Evolutionary conservation across 1,139 yeast genomes (phyloP).

Genomic region (Lodderomyces metapsilosis): DNA sequence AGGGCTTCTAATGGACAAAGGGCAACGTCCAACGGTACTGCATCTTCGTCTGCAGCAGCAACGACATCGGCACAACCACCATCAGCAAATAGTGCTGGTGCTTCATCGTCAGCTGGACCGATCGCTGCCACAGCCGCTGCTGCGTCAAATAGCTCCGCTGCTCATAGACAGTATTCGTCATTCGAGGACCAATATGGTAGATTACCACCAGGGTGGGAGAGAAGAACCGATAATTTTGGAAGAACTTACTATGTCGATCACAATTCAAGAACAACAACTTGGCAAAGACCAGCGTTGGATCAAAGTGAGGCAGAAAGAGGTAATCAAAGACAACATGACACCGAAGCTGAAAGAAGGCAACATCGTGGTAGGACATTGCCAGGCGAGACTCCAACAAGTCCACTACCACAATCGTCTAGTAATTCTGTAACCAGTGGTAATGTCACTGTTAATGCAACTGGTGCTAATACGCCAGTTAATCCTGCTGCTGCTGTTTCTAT

Average conservation of each 20-base stretch:
- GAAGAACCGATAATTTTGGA: slow-evolving; percentile 95
- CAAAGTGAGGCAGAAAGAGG: slow-evolving; percentile 69
- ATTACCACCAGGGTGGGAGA: slow-evolving; percentile 98
- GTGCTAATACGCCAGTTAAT: slow-evolving; percentile 50
- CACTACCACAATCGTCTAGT: slow-evolving; percentile 21
- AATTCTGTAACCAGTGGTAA: slow-evolving; percentile 37
- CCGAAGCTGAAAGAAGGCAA: slow-evolving; percentile 87
- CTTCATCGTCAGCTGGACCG: slow-evolving; percentile 8
- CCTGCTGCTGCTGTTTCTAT: slow-evolving; percentile 75
- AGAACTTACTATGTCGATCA: slow-evolving; percentile 98
- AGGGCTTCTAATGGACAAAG: slow-evolving; percentile 1
- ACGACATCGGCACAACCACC: slow-evolving; percentile 9
- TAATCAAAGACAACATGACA: slow-evolving; percentile 55
- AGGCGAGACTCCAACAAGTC: slow-evolving; percentile 56
- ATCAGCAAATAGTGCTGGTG: slow-evolving; percentile 12
- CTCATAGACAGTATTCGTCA: slow-evolving; percentile 72
- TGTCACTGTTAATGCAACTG: slow-evolving; percentile 47
- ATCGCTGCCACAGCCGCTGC: slow-evolving; percentile 18
- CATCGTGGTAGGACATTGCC: slow-evolving; percentile 91
- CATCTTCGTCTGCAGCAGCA: slow-evolving; percentile 1
- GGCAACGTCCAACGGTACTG: slow-evolving; percentile 8
- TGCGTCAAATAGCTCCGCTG: slow-evolving; percentile 13
- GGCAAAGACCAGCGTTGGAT: slow-evolving; percentile 91
- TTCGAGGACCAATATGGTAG: slow-evolving; percentile 97
- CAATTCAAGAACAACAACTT: slow-evolving; percentile 94